Percentiles rank a stretch among this genome's conserved stretches.
phyloP scores from a whole-genome alignment of 2,329 filamentous ascomycete species.

The Aspergillus sp. region DNA sequence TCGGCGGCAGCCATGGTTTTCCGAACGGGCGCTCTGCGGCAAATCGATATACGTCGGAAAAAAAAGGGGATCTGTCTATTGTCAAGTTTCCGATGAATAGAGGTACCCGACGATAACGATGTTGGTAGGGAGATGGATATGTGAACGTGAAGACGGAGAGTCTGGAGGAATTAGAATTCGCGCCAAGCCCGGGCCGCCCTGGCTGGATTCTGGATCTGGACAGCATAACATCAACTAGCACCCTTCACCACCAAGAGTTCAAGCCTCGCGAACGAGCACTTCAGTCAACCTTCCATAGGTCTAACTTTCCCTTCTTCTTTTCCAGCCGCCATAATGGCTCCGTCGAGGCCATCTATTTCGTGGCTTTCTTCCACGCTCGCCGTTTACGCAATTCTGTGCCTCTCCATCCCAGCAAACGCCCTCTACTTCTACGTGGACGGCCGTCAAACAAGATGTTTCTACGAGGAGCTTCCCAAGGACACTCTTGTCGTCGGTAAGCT shows the following conservation, averaged over 20 bases:
- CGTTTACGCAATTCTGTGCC: constrained; percentile 63
- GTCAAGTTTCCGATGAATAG: not conserved
- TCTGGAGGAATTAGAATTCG: constrained; percentile 19
- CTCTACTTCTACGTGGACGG: constrained; percentile 96
- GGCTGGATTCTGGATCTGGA: constrained; percentile 31
- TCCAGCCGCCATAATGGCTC: constrained; percentile 31
- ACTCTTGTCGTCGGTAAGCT: constrained; percentile 82
- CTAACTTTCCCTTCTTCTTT: not conserved
- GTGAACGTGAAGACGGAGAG: constrained; percentile 7
- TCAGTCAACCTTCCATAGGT: not conserved
- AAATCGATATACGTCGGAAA: not conserved
- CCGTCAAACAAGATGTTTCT: constrained; percentile 87
- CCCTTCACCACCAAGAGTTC: not conserved
- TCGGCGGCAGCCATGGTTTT: constrained; percentile 63
- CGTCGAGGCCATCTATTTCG: constrained; percentile 34
- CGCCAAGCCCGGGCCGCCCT: constrained; percentile 24
- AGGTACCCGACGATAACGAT: not conserved
- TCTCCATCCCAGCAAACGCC: constrained; percentile 67
- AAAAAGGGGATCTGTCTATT: not conserved
- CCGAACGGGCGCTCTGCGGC: no score
- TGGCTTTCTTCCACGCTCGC: constrained; percentile 52
- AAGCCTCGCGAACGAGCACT: not conserved
- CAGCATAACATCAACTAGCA: constrained; percentile 12
- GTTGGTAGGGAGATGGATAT: constrained; percentile 7
- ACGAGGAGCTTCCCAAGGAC: constrained; percentile 95